phyloP scores from a whole-genome alignment of 2,329 filamentous ascomycete species.

The Colletotrichum sojae region DNA sequence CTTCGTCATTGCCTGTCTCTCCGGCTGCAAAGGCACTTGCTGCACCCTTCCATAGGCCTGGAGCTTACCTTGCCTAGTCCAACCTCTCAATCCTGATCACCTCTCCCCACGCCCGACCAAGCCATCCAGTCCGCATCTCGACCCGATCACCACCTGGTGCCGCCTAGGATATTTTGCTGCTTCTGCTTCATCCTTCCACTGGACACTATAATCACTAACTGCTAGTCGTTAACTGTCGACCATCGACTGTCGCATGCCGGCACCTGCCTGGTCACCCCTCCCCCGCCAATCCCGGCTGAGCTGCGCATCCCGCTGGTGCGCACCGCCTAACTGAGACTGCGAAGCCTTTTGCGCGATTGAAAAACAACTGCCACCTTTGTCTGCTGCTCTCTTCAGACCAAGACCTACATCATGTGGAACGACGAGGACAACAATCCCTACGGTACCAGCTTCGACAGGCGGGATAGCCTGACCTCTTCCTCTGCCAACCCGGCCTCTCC shows the following conservation, averaged over 20 bases:
- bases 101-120: constrained; percentile 32
- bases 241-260: constrained; percentile 20
- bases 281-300: constrained; percentile 38
- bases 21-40: constrained; percentile 35
- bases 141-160: constrained; percentile 16
- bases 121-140: constrained; percentile 22
- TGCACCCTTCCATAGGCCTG: constrained; percentile 30
- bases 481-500: constrained; percentile 76
- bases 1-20: constrained; percentile 40
- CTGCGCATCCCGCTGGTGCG: constrained; percentile 34
- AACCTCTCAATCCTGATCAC: constrained; percentile 33
- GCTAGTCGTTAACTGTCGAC: neutral
- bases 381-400: constrained; percentile 5
- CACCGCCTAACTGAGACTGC: constrained; percentile 37
- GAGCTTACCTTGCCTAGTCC: constrained; percentile 38
- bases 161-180: neutral
- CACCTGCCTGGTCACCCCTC: constrained; percentile 36
- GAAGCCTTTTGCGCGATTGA: constrained; percentile 30
- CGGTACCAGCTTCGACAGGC: constrained; percentile 88
- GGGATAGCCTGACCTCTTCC: constrained; percentile 83
- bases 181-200: neutral
- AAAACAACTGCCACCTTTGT: constrained; percentile 27
- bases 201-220: neutral
- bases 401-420: constrained; percentile 84
- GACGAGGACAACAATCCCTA: constrained; percentile 99